These are phyloP conservation scores for Sporothrix schenckii DNA, from an alignment of 2,329 filamentous ascomycete species.

Conservation along the genomic window DNA sequence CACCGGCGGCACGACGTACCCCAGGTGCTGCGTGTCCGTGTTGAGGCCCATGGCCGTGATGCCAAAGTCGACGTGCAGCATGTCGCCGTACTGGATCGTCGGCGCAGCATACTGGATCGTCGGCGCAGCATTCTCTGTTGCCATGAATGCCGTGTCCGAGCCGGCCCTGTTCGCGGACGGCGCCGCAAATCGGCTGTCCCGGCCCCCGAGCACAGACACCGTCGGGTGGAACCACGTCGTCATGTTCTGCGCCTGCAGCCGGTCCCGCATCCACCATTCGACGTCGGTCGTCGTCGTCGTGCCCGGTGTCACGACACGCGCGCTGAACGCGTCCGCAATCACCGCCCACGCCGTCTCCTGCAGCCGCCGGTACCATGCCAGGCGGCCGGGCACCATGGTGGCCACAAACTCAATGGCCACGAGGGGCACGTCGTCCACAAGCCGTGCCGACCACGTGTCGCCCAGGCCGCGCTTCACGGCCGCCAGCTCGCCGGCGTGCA, in stretches of 20 bases:
- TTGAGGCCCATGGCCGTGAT: constrained; percentile 37
- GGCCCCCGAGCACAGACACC: constrained; percentile 48
- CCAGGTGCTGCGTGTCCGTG: constrained; percentile 52
- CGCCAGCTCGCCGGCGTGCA: constrained; percentile 53
- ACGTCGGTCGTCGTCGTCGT: constrained; percentile 51
- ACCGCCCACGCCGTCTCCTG: constrained; percentile 63
- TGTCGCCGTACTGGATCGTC: constrained; percentile 50
- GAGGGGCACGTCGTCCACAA: constrained; percentile 49
- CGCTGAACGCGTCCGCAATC: constrained; percentile 70
- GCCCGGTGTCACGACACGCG: constrained; percentile 52
- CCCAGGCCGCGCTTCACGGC: constrained; percentile 46
- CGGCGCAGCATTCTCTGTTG: background rate
- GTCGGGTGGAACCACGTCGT: constrained; percentile 57
- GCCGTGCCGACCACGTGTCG: constrained; percentile 45
- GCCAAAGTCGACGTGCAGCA: constrained; percentile 55
- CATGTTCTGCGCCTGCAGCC: constrained; percentile 53
- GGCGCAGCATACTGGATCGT: background rate
- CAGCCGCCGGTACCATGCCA: constrained; percentile 50
- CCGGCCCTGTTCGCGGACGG: background rate
- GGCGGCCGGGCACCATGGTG: constrained; percentile 47
- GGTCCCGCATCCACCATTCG: constrained; percentile 57
- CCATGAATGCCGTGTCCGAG: constrained; percentile 25
- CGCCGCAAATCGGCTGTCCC: background rate
- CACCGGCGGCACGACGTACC: constrained; percentile 51
- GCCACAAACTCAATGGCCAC: constrained; percentile 52